These are phyloP conservation scores for Linnemannia elongata DNA, from an alignment of 192 early-diverging fungal species.

Conservation along the genomic window DNA sequence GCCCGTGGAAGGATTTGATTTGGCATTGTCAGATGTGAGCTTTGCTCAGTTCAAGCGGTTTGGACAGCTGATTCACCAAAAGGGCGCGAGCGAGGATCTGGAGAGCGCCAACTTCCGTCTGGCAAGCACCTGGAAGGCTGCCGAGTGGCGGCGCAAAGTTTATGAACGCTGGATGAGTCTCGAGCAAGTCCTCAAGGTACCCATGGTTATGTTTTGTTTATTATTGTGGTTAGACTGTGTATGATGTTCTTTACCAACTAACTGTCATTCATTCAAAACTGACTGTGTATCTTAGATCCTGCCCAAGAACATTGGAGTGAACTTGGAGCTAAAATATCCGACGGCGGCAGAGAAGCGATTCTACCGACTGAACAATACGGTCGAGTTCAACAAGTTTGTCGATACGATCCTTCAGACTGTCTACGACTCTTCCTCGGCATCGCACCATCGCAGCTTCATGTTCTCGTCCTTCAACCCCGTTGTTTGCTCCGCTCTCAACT, in stretches of 20 bases:
- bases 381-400: conserved; percentile 87
- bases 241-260: neutral
- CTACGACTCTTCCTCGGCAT: conserved; percentile 76
- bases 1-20: conserved; percentile 65
- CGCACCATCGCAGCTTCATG: conserved; percentile 63
- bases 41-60: conserved; percentile 63
- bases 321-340: conserved; percentile 92
- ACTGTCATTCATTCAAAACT: neutral
- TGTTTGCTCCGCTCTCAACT: conserved; percentile 95
- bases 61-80: conserved; percentile 23
- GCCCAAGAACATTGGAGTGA: conserved; percentile 81
- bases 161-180: conserved; percentile 66
- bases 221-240: neutral
- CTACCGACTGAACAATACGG: conserved; percentile 67
- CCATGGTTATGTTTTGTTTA: neutral
- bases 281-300: conserved; percentile 62
- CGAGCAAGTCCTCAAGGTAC: conserved; percentile 82
- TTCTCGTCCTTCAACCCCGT: conserved; percentile 93
- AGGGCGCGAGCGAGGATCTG: conserved; percentile 22
- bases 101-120: conserved; percentile 5
- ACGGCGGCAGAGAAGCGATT: conserved; percentile 69
- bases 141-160: conserved; percentile 43
- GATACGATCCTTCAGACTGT: conserved; percentile 92
- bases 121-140: conserved; percentile 14
- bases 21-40: conserved; percentile 67